Base-by-base conservation (phyloP, 352 stramenopile genomes). In the Phytophthora hibernalis region DNA sequence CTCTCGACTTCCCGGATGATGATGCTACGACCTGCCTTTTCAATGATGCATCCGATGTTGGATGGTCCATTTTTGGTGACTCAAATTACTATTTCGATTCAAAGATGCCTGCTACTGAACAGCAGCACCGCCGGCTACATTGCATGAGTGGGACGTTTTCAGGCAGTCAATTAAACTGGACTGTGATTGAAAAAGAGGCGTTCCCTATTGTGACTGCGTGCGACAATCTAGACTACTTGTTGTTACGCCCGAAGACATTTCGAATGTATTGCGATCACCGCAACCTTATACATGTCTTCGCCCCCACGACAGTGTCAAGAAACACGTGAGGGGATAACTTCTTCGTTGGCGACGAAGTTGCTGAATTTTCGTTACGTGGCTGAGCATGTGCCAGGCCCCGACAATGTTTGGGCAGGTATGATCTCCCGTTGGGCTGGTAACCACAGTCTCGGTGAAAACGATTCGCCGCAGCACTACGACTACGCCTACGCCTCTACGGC, bases 291-390 rank as follows among this genome's bases (percentile, higher is more conserved):
- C n/a, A n/a, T n/a, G n/a, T n/a, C n/a, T n/a, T n/a, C n/a, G n/a
- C n/a, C n/a, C n/a, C n/a, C n/a, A n/a, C n/a, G n/a, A n/a, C n/a
- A n/a, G n/a, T n/a, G n/a, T n/a, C n/a, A n/a, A n/a, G n/a, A n/a
- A n/a, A n/a, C n/a, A n/a, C n/a, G n/a, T n/a, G n/a, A n/a, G n/a
- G n/a, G n/a, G n/a, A n/a, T n/a, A n/a, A n/a, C n/a, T n/a, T n/a
- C n/a, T n/a, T n/a, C n/a, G n/a, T n/a, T n/a, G n/a, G n/a, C n/a
- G n/a, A n/a, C n/a, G n/a, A n/a, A n/a, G n/a, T n/a, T n/a, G n/a
- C n/a, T n/a, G n/a, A 45, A 47, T 4, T 61, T 61, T 38, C 33
- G 42, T 5, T 72, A 76, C 37, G 24, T 56, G 2, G 65, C 72
- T 2, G 31, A 67, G 18, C 62, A 67, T 43, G 51, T 63, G 7